A percentile compares a stretch with the other conserved stretches of the same genome.
Conservation (phyloP, 179 eudicot species). For the Sideroxylon spinosum region DNA sequence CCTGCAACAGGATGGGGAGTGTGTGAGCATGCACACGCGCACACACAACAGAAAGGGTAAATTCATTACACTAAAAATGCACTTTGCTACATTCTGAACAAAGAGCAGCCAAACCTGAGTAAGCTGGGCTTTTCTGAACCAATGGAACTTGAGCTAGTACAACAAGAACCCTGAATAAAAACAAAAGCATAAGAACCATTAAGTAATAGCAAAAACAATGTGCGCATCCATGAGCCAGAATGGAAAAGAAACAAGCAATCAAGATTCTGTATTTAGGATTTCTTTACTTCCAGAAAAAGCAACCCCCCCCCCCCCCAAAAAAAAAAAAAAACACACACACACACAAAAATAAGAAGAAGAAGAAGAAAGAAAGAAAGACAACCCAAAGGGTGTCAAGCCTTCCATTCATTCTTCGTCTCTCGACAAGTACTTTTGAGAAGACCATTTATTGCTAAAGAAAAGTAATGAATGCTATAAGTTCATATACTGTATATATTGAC, state of each 20-base stretch:
- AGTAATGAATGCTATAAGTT: too few relatives aligned
- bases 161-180: constrained; percentile 23
- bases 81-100: neutral
- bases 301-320: too few relatives aligned
- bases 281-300: neutral
- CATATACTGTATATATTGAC: too few relatives aligned
- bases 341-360: too few relatives aligned
- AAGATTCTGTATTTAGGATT: neutral
- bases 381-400: too few relatives aligned
- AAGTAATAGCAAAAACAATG: neutral
- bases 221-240: neutral
- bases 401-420: too few relatives aligned
- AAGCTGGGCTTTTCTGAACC: constrained; percentile 24
- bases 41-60: neutral
- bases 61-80: constrained; percentile 4
- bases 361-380: neutral
- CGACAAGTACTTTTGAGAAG: too few relatives aligned
- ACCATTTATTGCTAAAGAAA: too few relatives aligned
- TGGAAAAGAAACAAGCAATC: neutral
- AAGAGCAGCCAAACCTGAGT: constrained; percentile 38
- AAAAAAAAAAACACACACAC: too few relatives aligned
- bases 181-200: neutral
- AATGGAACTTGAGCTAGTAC: constrained; percentile 18
- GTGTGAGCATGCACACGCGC: too few relatives aligned
- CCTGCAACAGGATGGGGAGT: constrained; percentile 36